Conservation (phyloP, 2,329 filamentous ascomycete genomes). For the Ophiostoma sp. region DNA sequence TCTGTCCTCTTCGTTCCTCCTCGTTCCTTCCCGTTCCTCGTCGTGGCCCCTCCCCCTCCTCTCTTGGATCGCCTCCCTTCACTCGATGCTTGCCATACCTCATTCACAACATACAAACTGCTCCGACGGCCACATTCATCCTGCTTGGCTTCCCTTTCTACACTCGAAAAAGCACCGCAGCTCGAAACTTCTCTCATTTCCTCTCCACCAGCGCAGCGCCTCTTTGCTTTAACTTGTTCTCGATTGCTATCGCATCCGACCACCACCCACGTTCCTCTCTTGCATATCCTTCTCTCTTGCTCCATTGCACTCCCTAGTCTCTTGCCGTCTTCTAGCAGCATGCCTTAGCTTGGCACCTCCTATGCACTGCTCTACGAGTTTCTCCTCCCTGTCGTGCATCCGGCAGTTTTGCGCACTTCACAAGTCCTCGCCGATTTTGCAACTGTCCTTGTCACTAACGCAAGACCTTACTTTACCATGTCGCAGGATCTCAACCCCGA, state of each 20-base stretch:
- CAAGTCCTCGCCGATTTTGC: background rate
- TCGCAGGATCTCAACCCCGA: constrained; percentile 39
- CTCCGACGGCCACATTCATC: background rate
- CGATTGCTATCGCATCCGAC: background rate
- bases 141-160: background rate
- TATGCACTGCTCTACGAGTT: background rate
- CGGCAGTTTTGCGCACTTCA: background rate
- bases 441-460: constrained; percentile 23
- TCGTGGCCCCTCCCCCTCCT: background rate
- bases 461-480: constrained; percentile 33
- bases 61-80: background rate
- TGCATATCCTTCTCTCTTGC: background rate
- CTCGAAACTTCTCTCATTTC: background rate
- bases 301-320: background rate
- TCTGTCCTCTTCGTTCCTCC: background rate
- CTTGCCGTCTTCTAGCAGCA: background rate
- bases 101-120: background rate
- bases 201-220: background rate
- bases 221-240: no score
- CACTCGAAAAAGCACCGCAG: background rate
- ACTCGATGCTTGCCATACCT: background rate
- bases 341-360: background rate
- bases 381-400: background rate
- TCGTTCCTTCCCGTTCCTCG: background rate
- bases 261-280: background rate